Percentiles rank a stretch among this genome's conserved stretches.
These are phyloP conservation scores for Scedosporium dehoogii DNA, from an alignment of 2,329 filamentous ascomycete species.

Conservation along the genomic window DNA sequence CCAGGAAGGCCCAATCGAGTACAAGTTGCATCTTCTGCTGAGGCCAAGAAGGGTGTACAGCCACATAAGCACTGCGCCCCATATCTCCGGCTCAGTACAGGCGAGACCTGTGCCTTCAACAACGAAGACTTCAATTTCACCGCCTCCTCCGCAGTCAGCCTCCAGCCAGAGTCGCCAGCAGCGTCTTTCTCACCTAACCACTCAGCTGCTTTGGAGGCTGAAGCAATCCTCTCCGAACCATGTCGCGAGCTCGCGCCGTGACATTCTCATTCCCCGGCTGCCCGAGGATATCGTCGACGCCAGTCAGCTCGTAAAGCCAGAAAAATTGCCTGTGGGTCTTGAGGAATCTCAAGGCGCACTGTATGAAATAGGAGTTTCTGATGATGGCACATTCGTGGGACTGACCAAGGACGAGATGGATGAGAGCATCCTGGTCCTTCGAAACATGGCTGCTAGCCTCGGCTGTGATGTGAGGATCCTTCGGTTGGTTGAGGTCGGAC, in stretches of 20 bases:
- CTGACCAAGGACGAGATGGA: slow-evolving; percentile 84
- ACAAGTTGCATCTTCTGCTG: slow-evolving; percentile 85
- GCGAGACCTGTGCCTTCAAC: slow-evolving; percentile 12
- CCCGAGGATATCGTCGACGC: slow-evolving; percentile 51
- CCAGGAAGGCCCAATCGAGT: slow-evolving; percentile 89
- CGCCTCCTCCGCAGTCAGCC: slow-evolving; percentile 24
- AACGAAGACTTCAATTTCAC: slow-evolving; percentile 15
- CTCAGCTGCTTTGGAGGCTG: slow-evolving; percentile 86
- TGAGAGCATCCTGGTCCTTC: slow-evolving; percentile 76
- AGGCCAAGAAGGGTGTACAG: slow-evolving; percentile 67
- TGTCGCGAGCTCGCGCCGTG: slow-evolving; percentile 63
- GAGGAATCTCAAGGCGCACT: slow-evolving; percentile 89
- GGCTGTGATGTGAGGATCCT: slow-evolving; percentile 78
- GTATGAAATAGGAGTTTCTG: slow-evolving; percentile 93
- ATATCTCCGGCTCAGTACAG: slow-evolving; percentile 6
- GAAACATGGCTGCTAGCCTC: slow-evolving; percentile 84
- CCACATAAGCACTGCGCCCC: slow-evolving; percentile 51
- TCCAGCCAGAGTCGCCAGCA: slow-evolving; percentile 68
- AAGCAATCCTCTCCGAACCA: slow-evolving; percentile 93
- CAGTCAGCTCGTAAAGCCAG: slow-evolving; percentile 35
- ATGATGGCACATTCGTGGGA: slow-evolving; percentile 85
- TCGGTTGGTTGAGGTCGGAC: slow-evolving; percentile 73
- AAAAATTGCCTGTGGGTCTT: slow-evolving; percentile 62
- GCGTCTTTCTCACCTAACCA: slow-evolving; percentile 82
- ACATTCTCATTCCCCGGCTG: slow-evolving; percentile 64